A percentile compares a stretch with the other conserved stretches of the same genome.
phyloP scores from a whole-genome alignment of 768 basidiomycete species.

The Leccinum barrowsii region DNA sequence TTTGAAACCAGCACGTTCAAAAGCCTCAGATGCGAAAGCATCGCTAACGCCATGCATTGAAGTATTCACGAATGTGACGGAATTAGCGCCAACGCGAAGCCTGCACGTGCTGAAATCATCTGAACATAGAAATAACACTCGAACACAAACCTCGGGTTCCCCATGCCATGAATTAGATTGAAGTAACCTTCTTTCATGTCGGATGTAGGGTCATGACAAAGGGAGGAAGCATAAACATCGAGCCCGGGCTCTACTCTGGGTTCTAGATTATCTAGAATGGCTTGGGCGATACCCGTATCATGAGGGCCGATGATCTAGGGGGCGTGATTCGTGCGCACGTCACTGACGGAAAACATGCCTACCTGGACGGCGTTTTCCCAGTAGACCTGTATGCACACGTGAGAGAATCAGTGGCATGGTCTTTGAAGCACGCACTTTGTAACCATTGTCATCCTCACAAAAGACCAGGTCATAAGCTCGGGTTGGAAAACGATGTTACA shows the following conservation, averaged over 20 bases:
- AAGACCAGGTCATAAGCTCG: slow-evolving; percentile 1
- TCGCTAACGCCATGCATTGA: slow-evolving; percentile 91
- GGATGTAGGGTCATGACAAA: slow-evolving; percentile 54
- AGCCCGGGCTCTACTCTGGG: slow-evolving; percentile 44
- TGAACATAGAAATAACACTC: background rate
- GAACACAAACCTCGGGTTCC: slow-evolving; percentile 15
- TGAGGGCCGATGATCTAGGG: slow-evolving; percentile 79
- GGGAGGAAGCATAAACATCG: slow-evolving; percentile 36
- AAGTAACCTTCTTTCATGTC: slow-evolving; percentile 63
- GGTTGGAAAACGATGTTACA: background rate
- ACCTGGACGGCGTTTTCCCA: slow-evolving; percentile 90
- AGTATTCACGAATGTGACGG: slow-evolving; percentile 74
- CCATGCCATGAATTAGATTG: slow-evolving; percentile 28
- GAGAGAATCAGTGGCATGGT: background rate
- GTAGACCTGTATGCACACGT: slow-evolving; percentile 54
- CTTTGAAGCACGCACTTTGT: slow-evolving; percentile 51
- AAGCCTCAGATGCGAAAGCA: slow-evolving; percentile 53
- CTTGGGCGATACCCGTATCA: slow-evolving; percentile 68
- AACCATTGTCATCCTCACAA: slow-evolving; percentile 77
- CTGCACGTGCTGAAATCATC: slow-evolving; percentile 8
- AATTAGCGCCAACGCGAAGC: background rate
- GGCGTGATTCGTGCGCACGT: background rate
- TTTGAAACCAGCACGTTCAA: slow-evolving; percentile 55
- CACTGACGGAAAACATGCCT: background rate
- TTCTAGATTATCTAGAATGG: slow-evolving; percentile 60